Base-by-base conservation (phyloP, 2,329 filamentous ascomycete genomes). In the Fusarium guadeloupense region DNA sequence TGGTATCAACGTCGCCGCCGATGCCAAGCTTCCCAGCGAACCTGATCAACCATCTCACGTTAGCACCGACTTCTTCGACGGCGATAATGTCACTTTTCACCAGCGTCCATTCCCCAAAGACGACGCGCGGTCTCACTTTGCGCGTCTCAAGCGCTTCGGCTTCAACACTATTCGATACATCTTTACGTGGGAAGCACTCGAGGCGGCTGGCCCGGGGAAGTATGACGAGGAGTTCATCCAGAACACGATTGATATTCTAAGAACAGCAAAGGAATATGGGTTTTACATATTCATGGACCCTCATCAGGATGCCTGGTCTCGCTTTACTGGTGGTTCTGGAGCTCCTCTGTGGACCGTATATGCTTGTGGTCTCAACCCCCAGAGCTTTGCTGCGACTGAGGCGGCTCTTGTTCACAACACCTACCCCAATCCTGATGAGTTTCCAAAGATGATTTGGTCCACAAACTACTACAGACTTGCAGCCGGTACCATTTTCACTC, bases 281-380 rank as follows among this genome's bases (percentile, higher is more conserved):
- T 97, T 99, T 75, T 97, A 96, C 71, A 83, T 99, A 43, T 98
- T 97, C 74, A 97, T 99, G 92, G 96, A 99, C 69, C 94, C 96
- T 17, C 95, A 99, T 75, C 95, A 99, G 81, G 95, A 99, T 79
- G 94, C 98, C 69, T 99, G 95, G 95, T 97, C 94, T 28, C 85
- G 95, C 49, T 95, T 95, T 72, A 93, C 91, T 6, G 95, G 95
- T 38, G 95, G 95, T 40, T 98, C 94, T 21, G 95, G 95, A 26
- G 95, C 95, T 6, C 95, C 96, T 1, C 90, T 98, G 86, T 99
- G 95, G 95, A 99, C 96, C 17, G 77, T 99, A 3, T 97, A 98
- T 75, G 95, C 96, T 21, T 93, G 91, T 64, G 95, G 95, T 9
- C 80, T 99, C 40, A 92, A 99, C 72, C 95, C 95, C 1, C 84